These are phyloP conservation scores for Blastocladiella emersonii DNA, from an alignment of 371 early-diverging fungal species.

Conservation along the genomic window DNA sequence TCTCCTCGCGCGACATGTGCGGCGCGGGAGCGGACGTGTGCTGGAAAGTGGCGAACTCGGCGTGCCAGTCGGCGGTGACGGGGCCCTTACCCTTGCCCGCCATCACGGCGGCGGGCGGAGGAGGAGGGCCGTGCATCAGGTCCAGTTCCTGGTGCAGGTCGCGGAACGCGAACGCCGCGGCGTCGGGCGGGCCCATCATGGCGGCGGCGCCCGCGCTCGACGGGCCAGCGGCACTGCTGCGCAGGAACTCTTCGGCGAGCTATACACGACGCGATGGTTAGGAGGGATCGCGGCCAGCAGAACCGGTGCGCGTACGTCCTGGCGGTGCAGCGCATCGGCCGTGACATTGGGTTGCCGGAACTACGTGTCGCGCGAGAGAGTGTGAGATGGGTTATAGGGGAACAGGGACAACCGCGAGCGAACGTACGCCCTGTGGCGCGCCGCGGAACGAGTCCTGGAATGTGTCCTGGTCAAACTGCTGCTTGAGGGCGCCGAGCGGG, in stretches of 20 bases:
- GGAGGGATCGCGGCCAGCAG: background rate
- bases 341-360: background rate
- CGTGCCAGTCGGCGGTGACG: conserved; percentile 15
- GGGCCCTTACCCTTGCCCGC: background rate
- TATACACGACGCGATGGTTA: conserved; percentile 2
- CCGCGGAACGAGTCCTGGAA: background rate
- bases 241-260: conserved; percentile 13
- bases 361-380: background rate
- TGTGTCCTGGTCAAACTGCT: conserved; percentile 56
- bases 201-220: background rate
- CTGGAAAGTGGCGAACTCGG: conserved; percentile 13
- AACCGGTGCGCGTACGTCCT: background rate
- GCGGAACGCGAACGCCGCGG: conserved; percentile 21
- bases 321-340: background rate
- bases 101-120: background rate
- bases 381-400: background rate
- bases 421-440: conserved; percentile 24
- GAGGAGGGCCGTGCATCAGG: background rate
- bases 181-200: conserved; percentile 7
- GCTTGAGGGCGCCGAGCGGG: conserved; percentile 56
- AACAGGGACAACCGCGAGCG: conserved; percentile 52
- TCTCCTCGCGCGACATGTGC: conserved; percentile 2
- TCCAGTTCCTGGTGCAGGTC: conserved; percentile 26
- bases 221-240: background rate
- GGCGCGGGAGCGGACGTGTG: background rate